Evolutionary conservation across 495 filamentous ascomycete species (phyloP), one percentile per base, ranked within the genome.

Genomic region (Annulohypoxylon nitens): DNA sequence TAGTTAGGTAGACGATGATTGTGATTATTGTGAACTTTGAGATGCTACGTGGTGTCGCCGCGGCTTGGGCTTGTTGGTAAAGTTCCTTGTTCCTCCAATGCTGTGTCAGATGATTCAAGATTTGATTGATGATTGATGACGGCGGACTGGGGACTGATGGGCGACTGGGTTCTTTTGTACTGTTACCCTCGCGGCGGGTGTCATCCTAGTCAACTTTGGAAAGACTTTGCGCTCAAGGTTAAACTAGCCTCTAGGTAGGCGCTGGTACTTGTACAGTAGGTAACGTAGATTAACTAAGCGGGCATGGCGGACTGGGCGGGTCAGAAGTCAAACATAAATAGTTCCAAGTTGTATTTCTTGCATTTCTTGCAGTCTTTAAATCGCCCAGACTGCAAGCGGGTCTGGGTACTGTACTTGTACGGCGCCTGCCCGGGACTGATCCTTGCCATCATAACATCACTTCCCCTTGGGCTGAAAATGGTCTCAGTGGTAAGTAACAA

Each of bases 101-200:
- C 11, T 8, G 58, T 58, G 71, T 74, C 71, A 74, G 67, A 70
- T 60, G 57, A 60, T 60, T 60, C 36, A 20, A 43, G 36, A 60
- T 43, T 51, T 70, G 71, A 69, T 74, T 74, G 71, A 73, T 47
- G 55, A 45, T 8, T 10, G 10, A 33, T 4, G 30, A 30, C n/a
- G 14, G 53, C 16, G 7, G 20, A 23, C 20, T 23, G 20, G 20
- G 20, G 20, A 23, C 20, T 23, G 1, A 23, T 23, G 20, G 4
- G 12, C 4, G 14, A 43, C 16, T 47, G 18, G 43, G 43, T 47
- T 20, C 43, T 47, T 41, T 55, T 30, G 26, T 55, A 34, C 0
- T 14, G 30, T 30, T 34, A 55, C 2, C 25, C 8, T 16, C 26
- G 23, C 48, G 3, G 3, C 5, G 50, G 50, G 50, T n/a, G 53